Conservation (phyloP, 1,284 basidiomycete genomes). For the Trichosporon coremiiforme region DNA sequence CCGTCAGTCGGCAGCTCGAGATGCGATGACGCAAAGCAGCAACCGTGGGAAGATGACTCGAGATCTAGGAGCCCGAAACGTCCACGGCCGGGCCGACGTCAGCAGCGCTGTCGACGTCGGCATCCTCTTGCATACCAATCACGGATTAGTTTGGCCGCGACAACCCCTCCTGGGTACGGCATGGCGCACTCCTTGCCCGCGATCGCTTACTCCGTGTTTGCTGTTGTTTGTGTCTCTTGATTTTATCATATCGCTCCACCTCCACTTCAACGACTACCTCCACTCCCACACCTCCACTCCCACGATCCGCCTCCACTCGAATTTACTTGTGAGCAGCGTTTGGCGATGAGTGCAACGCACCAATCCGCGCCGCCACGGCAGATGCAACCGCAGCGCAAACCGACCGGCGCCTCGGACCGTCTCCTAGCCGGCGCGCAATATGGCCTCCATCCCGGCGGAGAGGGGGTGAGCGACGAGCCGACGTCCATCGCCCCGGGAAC, state of each 20-base stretch:
- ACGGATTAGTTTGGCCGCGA: not conserved
- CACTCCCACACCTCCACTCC: not conserved
- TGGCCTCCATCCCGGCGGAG: not conserved
- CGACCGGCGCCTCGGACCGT: conserved; percentile 14
- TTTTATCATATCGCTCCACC: not conserved
- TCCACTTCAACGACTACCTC: not conserved
- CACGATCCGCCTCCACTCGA: not conserved
- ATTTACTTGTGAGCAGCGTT: no score
- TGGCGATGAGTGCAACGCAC: not conserved
- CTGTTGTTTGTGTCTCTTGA: not conserved
- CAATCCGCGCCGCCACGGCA: not conserved
- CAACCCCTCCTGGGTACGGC: not conserved
- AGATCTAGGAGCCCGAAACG: no score
- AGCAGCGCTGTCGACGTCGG: not conserved
- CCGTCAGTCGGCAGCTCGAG: no score
- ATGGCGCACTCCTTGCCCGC: no score
- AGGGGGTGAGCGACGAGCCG: not conserved
- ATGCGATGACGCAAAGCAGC: no score
- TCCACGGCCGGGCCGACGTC: not conserved
- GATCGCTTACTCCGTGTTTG: no score
- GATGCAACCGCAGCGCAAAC: not conserved
- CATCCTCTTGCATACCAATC: not conserved
- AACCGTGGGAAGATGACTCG: not conserved
- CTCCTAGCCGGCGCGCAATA: conserved; percentile 1
- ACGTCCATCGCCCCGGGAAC: not conserved